A percentile compares a stretch with the other conserved stretches of the same genome.
These are phyloP conservation scores for Cryptococcus wingfieldii DNA, from an alignment of 1,284 basidiomycete genomes.

Conservation along the genomic window DNA sequence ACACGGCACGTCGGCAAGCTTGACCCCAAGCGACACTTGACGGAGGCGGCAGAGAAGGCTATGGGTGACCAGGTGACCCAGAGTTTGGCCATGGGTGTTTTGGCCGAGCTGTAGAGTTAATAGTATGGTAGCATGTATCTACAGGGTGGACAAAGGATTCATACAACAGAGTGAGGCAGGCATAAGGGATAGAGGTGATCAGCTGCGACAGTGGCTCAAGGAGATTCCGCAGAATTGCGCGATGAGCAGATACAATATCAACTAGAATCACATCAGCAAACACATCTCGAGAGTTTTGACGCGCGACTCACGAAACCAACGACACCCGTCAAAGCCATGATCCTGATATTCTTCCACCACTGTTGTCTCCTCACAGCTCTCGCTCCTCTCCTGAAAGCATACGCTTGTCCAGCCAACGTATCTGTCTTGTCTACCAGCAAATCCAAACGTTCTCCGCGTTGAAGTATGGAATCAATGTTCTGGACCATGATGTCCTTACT, in stretches of 20 bases:
- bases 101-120: conserved; percentile 66
- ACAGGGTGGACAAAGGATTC: not conserved
- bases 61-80: conserved; percentile 96
- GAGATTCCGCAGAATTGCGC: conserved; percentile 80
- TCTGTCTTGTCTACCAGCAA: conserved; percentile 96
- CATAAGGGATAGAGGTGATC: not conserved
- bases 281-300: not conserved
- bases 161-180: conserved; percentile 1
- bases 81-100: conserved; percentile 83
- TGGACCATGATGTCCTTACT: conserved; percentile 94
- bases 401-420: conserved; percentile 87
- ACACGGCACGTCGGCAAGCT: conserved; percentile 96
- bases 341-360: conserved; percentile 92
- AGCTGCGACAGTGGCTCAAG: conserved; percentile 34
- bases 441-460: conserved; percentile 90
- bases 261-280: conserved; percentile 45
- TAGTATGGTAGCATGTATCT: not conserved
- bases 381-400: conserved; percentile 90
- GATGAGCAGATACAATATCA: conserved; percentile 71
- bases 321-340: conserved; percentile 65
- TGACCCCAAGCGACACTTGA: conserved; percentile 93
- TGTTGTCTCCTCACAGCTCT: conserved; percentile 80
- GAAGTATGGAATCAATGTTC: conserved; percentile 85
- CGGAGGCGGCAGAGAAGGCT: conserved; percentile 92
- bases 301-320: conserved; percentile 66